Evolutionary conservation across 2,329 filamentous ascomycete species (phyloP).

Genomic region (Pseudogymnoascus sp.): DNA sequence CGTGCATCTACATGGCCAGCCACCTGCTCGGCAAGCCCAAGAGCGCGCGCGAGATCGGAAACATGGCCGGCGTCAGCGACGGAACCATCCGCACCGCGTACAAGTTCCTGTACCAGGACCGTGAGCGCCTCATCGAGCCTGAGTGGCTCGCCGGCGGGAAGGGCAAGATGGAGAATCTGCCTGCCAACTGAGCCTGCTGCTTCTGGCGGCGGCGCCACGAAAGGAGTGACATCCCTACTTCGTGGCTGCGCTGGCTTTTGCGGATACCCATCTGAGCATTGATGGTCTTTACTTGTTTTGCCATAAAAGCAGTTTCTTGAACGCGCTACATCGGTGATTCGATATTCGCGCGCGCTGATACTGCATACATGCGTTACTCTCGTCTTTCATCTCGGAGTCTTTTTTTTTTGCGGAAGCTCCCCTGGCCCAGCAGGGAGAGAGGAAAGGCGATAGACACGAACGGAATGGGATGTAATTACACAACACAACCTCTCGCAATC

Average conservation of each 20-base stretch:
- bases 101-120: constrained; percentile 71
- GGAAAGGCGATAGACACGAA: neutral
- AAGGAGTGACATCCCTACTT: constrained; percentile 7
- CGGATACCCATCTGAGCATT: neutral
- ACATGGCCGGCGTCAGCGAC: constrained; percentile 83
- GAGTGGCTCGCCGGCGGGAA: constrained; percentile 67
- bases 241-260: neutral
- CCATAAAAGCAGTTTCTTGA: neutral
- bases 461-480: neutral
- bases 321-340: constrained; percentile 3
- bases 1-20: constrained; percentile 94
- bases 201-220: neutral
- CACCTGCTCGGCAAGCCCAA: constrained; percentile 74
- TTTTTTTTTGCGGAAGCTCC: neutral
- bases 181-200: constrained; percentile 30
- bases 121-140: constrained; percentile 64
- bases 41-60: constrained; percentile 77
- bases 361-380: neutral
- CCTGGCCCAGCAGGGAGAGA: neutral
- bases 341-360: neutral
- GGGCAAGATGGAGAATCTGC: constrained; percentile 64
- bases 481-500: neutral
- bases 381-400: neutral
- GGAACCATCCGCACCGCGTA: constrained; percentile 96
- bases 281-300: neutral